Conservation (phyloP, 2,329 filamentous ascomycete genomes). For the Fusarium chaquense region DNA sequence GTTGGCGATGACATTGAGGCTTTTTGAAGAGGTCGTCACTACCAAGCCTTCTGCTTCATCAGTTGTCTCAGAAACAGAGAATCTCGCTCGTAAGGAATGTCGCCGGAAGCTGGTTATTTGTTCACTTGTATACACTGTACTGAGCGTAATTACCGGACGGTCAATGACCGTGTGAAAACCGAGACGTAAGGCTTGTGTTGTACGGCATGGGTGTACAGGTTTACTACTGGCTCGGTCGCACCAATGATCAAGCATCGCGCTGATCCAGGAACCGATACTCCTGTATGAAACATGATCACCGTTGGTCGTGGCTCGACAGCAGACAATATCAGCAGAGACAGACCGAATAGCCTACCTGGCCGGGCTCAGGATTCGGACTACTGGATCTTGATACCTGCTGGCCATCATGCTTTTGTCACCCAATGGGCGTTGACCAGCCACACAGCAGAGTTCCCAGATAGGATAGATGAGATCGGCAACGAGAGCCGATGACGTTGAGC, state of each 20-base stretch:
- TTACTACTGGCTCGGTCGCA: slow-evolving; percentile 1
- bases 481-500: slow-evolving; percentile 24
- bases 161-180: neutral
- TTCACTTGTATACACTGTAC: neutral
- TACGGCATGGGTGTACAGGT: neutral
- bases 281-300: slow-evolving; percentile 11
- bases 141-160: neutral
- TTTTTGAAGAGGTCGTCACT: neutral
- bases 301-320: neutral
- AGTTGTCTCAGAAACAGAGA: neutral
- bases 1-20: neutral
- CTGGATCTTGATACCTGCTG: neutral
- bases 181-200: neutral
- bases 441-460: slow-evolving; percentile 21
- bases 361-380: neutral
- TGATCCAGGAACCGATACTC: slow-evolving; percentile 27
- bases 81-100: neutral
- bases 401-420: neutral
- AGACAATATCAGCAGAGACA: neutral
- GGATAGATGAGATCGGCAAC: slow-evolving; percentile 11
- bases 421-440: neutral
- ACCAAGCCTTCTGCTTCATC: neutral
- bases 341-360: neutral
- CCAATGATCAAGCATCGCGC: slow-evolving; percentile 9
- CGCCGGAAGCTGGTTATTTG: neutral